phyloP scores from a whole-genome alignment of 345 rosid genomes.

The Heritiera littoralis region DNA sequence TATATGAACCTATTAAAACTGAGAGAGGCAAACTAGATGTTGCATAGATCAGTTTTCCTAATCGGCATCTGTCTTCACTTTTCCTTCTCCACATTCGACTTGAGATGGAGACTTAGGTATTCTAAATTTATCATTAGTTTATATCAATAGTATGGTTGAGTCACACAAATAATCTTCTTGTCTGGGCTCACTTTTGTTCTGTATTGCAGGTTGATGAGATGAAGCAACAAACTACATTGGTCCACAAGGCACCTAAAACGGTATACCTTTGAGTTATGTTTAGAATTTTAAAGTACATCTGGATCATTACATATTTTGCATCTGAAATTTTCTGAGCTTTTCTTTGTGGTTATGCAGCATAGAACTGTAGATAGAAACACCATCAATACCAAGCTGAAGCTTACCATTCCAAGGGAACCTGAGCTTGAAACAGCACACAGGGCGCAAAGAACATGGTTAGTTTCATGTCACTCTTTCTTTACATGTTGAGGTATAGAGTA shows the following conservation, averaged over 20 bases:
- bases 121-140: no score
- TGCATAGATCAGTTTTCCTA: not conserved
- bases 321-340: not conserved
- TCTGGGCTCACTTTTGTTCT: constrained; percentile 18
- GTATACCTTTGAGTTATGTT: constrained; percentile 30
- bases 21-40: not conserved
- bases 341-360: constrained; percentile 48
- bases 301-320: not conserved
- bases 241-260: constrained; percentile 78
- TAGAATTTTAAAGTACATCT: not conserved
- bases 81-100: not conserved
- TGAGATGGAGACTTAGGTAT: not conserved
- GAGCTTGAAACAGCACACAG: constrained; percentile 83
- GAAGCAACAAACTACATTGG: constrained; percentile 53
- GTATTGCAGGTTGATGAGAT: constrained; percentile 56
- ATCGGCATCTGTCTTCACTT: not conserved
- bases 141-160: no score
- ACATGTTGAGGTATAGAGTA: not conserved
- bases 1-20: not conserved
- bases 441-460: constrained; percentile 73
- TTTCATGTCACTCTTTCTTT: constrained; percentile 15
- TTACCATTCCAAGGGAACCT: constrained; percentile 86
- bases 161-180: not conserved
- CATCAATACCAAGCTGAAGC: constrained; percentile 41
- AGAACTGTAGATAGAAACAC: constrained; percentile 44